Evolutionary conservation across 2,329 filamentous ascomycete genomes (phyloP), one percentile per base, ranked within the genome.

Genomic region (Chaetomium strumarium): DNA sequence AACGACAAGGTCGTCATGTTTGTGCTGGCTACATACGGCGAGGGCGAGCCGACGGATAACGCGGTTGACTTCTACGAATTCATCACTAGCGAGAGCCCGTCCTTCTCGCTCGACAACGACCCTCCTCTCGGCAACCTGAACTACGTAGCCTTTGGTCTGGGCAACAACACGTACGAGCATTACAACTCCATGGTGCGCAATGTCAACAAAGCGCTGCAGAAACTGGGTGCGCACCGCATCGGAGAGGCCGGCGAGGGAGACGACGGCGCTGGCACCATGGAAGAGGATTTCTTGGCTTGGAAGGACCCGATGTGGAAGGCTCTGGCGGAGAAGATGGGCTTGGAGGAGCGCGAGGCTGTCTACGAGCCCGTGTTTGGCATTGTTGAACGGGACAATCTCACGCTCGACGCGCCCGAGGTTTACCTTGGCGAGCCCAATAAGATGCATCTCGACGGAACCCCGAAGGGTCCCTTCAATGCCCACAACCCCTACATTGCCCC

Each of bases 31-130:
- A 99, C 95, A 34, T 99, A 99, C 65, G 93, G 93, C 60, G 93
- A 99, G 77, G 93, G 93, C 58, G 95, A 99, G 73, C 93, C 93
- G 41, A 99, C 95, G 31, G 93, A 99, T 67, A 99, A 99, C 67
- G 93, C 95, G 7, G 93, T 97, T 58, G 93, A 99, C 63, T 99
- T 99, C 75, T 96, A 95, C 75, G 93, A 99, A 69, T 97, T 96
- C 73, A 80, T 97, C 65, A 88, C 81, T 46, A 81, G 80, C 59
- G 91, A 97, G 16, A 89, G 93, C 52, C 77, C 86, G 52, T 74
- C 81, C 61, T 97, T 97, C 72, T 88, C 87, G 61, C 82, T 90
- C 65, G 81, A 84, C 63, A 72, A 71, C 42, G 86, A 92, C 19
- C 80, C 85, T 57, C 81, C 92, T 46, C 81, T 99, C 50, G 77